Base-by-base conservation (phyloP, 495 filamentous ascomycete species). In the Daldinia decipiens region DNA sequence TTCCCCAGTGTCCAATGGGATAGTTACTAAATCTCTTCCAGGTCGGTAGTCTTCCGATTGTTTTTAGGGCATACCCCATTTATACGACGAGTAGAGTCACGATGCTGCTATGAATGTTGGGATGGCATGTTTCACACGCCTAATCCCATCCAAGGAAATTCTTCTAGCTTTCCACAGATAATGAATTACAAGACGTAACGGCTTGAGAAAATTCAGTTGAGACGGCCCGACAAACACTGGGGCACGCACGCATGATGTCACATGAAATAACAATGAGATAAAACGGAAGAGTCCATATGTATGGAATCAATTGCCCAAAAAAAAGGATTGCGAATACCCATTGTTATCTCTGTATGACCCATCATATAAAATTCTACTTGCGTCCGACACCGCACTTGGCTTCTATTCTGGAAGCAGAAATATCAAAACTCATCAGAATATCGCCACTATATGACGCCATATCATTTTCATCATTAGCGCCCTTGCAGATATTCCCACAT, bases 1-100 rank as follows among this genome's bases (percentile, higher is more conserved):
- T 32, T 8, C 19, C 32, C 27, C n/a, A 40, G 5, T 26, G 15
- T 67, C 68, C 62, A 66, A 71, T 71, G 27, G 39, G 36, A 24
- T 65, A 31, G 32, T 36, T 34, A 24, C 51, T 45, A 26, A 26
- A 58, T 63, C 27, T 45, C 47, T n/a, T n/a, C 36, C 47, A 55
- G 21, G 8, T 54, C 68, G 62, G 62, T 17, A 65, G 34, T 57
- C 5, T 56, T 43, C 68, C 58, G 51, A 59, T 17, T 31, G 43
- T 24, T 63, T 63, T 24, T 8, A 32, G 43, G 15, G 8, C 6
- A 39, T 31, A 31, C 36, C 34, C 50, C 50, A 8, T 53, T 29
- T 43, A 21, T 50, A 34, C 50, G 58, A 62, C 29, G 21, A 57
- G 50, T n/a, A 53, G 26, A 53, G 17, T 47, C 19, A 24, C 43